Base-by-base conservation (phyloP, 768 basidiomycete species). In the Crucibulum laeve region DNA sequence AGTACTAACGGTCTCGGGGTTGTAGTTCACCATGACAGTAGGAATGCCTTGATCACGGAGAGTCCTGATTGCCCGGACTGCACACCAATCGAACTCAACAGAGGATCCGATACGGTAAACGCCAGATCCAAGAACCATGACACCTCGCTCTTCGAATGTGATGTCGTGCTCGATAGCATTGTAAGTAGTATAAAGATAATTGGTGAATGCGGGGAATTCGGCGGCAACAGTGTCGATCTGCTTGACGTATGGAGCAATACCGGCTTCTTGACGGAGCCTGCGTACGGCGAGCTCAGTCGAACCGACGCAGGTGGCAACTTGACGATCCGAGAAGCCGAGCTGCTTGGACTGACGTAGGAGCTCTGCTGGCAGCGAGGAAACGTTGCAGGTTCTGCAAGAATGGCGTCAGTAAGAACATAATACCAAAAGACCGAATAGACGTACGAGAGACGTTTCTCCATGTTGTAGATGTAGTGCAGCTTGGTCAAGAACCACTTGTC, bases 11-110 rank as follows among this genome's bases (percentile, higher is more conserved):
- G 96, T 99, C 70, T 98, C 95, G 11, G 95, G 96, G 64, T 99
- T 98, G 68, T 98, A 98, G 70, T 99, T 98, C 70, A 98, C 88
- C 95, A 98, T 99, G 64, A 98, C 82, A 3, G 95, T 98, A 49
- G 90, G 91, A 38, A 92, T 69, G 14, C 94, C 93, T 56, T 89
- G 84, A n/a, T 95, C 89, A 51, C 94, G 91, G 22, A 99, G 74
- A 0, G 96, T 98, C 53, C 95, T 74, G 60, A 98, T 98, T 24
- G 94, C 92, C 38, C 94, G 86, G 42, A 99, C 95, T 13, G 95
- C 96, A 63, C 95, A 98, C 95, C 95, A 99, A 62, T 98, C 95
- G 67, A 99, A 98, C 69, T 99, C 95, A 64, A 99, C 95, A 3
- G 94, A 97, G 2, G 95, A 98, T 14, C 96, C 95, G 53, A 99